Base-by-base conservation (phyloP, 495 filamentous ascomycete genomes). In the Glarea lozoyensis region DNA sequence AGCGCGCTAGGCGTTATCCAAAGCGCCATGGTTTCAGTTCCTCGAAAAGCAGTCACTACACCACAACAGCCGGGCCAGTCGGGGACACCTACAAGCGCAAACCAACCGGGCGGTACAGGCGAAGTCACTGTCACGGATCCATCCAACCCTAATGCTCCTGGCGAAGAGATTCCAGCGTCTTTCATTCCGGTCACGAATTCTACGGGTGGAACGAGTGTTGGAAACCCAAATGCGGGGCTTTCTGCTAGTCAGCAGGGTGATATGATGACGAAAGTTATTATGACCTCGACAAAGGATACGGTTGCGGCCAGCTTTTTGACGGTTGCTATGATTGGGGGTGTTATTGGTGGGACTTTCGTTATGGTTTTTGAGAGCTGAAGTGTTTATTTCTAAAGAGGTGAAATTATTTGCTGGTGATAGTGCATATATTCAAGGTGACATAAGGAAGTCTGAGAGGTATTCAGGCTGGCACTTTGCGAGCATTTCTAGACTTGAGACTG, bases 81-180 rank as follows among this genome's bases (percentile, higher is more conserved):
- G n/a, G 25, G 25, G n/a, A n/a, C 7, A 29, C 7, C 25, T n/a
- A 7, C 25, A 29, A n/a, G 25, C n/a, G 85, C 81, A 2, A 63
- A 76, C 21, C 54, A 65, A n/a, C 72, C 68, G 0, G 86, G 87
- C 7, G 87, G 88, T 2, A 87, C 81, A 4, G 90, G 86, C n/a
- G n/a, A n/a, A n/a, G n/a, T n/a, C n/a, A n/a, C n/a, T n/a, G n/a
- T n/a, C n/a, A n/a, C n/a, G n/a, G n/a, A n/a, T n/a, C n/a, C n/a
- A n/a, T n/a, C n/a, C n/a, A n/a, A n/a, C n/a, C n/a, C n/a, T n/a
- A n/a, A n/a, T n/a, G n/a, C n/a, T n/a, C 54, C 63, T 67, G 36
- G 86, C 25, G 7, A 29, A n/a, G n/a, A 29, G n/a, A 29, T 29
- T 29, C 6, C 22, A 19, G 35, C 35, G 0, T 83, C 82, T 0